phyloP scores from a whole-genome alignment of 2,329 filamentous ascomycete species.

The Pezicula carpinea region DNA sequence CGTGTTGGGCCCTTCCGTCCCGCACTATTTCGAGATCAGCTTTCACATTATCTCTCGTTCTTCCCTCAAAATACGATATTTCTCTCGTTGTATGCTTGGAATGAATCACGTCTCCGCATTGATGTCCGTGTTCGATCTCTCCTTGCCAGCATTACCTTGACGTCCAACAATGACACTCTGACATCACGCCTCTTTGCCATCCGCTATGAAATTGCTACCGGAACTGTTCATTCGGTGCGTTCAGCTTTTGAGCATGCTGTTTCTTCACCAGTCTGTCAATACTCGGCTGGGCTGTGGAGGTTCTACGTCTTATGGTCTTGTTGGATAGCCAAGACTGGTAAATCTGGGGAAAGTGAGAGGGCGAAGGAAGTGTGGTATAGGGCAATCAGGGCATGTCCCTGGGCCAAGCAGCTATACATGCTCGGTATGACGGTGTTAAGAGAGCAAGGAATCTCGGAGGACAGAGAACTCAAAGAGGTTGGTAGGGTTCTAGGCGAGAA shows the following conservation, averaged over 20 bases:
- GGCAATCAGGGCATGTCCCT: constrained; percentile 53
- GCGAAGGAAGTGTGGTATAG: constrained; percentile 50
- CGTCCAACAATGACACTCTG: constrained; percentile 32
- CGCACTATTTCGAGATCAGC: constrained; percentile 54
- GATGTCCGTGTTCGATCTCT: constrained; percentile 72
- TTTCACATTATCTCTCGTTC: constrained; percentile 53
- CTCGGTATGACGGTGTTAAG: constrained; percentile 34
- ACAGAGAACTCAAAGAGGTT: constrained; percentile 1
- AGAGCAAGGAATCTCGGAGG: constrained; percentile 27
- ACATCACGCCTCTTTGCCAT: constrained; percentile 50
- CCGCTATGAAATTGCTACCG: constrained; percentile 45
- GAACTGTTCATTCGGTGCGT: constrained; percentile 47
- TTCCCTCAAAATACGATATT: constrained; percentile 79
- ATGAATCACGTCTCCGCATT: constrained; percentile 66
- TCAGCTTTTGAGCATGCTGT: constrained; percentile 51
- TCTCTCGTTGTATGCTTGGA: constrained; percentile 66
- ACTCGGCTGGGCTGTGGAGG: constrained; percentile 44
- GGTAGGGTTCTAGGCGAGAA: constrained; percentile 53
- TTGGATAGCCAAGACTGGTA: constrained; percentile 30
- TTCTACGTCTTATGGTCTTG: constrained; percentile 46
- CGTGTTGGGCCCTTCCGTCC: constrained; percentile 63
- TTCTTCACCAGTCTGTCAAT: constrained; percentile 27
- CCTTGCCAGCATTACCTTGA: constrained; percentile 40
- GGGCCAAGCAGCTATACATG: constrained; percentile 57
- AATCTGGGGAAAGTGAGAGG: constrained; percentile 13